Conservation (phyloP, 768 basidiomycete genomes). For the Mrakia gelida region DNA sequence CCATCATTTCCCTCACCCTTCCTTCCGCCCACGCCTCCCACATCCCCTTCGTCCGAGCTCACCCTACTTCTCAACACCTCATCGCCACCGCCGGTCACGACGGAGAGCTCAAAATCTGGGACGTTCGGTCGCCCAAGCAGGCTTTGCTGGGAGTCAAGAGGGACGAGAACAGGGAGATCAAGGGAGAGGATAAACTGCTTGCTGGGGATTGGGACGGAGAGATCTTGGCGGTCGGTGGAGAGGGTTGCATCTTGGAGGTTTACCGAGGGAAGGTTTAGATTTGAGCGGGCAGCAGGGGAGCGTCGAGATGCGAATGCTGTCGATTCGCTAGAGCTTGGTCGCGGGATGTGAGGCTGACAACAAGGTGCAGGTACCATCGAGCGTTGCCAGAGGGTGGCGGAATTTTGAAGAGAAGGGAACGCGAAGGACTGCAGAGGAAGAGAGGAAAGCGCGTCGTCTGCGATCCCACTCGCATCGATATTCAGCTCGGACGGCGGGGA, state of each 20-base stretch:
- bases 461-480: no score
- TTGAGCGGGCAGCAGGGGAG: no score
- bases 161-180: conserved; percentile 43
- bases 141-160: conserved; percentile 65
- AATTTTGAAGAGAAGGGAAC: no score
- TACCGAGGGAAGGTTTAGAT: conserved; percentile 27
- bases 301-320: no score
- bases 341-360: no score
- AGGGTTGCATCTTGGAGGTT: conserved; percentile 45
- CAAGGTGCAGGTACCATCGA: no score
- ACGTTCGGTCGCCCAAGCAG: conserved; percentile 63
- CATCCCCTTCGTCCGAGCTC: conserved; percentile 63
- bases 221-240: conserved; percentile 48
- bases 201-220: conserved; percentile 49
- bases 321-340: no score
- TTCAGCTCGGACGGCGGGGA: no score
- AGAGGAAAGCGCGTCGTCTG: no score
- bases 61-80: conserved; percentile 52
- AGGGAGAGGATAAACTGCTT: conserved; percentile 46
- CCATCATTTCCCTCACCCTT: conserved; percentile 44
- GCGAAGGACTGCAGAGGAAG: no score
- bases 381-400: no score
- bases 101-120: conserved; percentile 72
- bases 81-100: conserved; percentile 72
- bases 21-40: conserved; percentile 49